Evolutionary conservation across 352 stramenopile genomes (phyloP).

Genomic region (Phytophthora crassamura): DNA sequence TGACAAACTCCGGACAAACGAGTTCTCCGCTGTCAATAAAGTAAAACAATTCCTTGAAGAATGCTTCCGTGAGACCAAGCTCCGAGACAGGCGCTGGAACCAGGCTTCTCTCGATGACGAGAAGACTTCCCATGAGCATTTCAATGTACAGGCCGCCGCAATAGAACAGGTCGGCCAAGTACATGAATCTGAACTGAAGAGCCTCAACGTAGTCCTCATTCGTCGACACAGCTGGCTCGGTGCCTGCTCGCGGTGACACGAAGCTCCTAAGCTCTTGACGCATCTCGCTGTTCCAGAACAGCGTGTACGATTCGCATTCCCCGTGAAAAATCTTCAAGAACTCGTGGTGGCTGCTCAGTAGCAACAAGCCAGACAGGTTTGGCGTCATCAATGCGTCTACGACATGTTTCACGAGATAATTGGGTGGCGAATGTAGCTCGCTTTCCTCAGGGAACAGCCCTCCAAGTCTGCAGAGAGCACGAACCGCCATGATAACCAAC

Average conservation of each 20-base stretch:
- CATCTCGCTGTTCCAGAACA: constrained; percentile 87
- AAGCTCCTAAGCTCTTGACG: constrained; percentile 68
- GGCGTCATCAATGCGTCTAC: constrained; percentile 74
- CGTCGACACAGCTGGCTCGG: constrained; percentile 42
- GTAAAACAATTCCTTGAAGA: constrained; percentile 77
- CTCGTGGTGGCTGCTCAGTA: constrained; percentile 76
- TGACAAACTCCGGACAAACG: constrained; percentile 34
- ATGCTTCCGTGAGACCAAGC: constrained; percentile 66
- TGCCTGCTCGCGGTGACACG: constrained; percentile 44
- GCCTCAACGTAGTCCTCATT: constrained; percentile 58
- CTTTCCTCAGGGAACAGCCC: constrained; percentile 64
- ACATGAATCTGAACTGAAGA: constrained; percentile 74
- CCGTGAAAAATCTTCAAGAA: constrained; percentile 85
- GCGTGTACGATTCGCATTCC: constrained; percentile 80
- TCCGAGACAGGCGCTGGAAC: constrained; percentile 46
- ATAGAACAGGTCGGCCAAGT: constrained; percentile 66
- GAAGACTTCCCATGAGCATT: constrained; percentile 74
- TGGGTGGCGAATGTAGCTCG: constrained; percentile 52
- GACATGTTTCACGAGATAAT: constrained; percentile 52
- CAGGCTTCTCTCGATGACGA: constrained; percentile 66
- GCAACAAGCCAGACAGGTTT: constrained; percentile 67
- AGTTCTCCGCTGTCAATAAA: constrained; percentile 82
- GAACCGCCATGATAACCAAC: constrained; percentile 73
- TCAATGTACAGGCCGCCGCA: constrained; percentile 80
- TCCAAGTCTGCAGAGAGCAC: constrained; percentile 70